phyloP scores from a whole-genome alignment of 2,329 filamentous ascomycete species.

The Alternaria postmessia region DNA sequence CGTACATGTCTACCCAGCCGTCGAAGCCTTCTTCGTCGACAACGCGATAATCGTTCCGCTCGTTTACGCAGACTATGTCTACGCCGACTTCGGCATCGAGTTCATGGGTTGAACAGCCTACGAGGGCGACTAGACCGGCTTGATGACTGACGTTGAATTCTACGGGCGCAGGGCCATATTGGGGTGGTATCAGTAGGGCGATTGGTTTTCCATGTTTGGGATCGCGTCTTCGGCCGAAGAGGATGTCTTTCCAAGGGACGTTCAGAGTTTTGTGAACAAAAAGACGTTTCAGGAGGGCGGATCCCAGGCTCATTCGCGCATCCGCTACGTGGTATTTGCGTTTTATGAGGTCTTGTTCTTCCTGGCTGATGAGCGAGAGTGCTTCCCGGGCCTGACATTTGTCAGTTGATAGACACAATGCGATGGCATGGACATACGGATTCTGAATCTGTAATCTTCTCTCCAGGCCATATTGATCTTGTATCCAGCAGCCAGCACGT shows the following conservation, averaged over 20 bases:
- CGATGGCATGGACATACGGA: slow-evolving; percentile 11
- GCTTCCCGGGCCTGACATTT: slow-evolving; percentile 52
- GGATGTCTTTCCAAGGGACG: slow-evolving; percentile 68
- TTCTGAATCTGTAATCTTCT: slow-evolving; percentile 48
- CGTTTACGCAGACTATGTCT: slow-evolving; percentile 78
- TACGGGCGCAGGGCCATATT: slow-evolving; percentile 46
- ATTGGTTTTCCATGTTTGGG: slow-evolving; percentile 61
- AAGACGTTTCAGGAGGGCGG: slow-evolving; percentile 76
- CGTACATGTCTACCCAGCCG: slow-evolving; percentile 74
- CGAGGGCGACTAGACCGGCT: slow-evolving; percentile 74
- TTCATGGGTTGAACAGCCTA: slow-evolving; percentile 54
- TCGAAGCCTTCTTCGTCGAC: slow-evolving; percentile 70
- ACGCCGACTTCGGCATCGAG: slow-evolving; percentile 67
- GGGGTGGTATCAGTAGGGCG: slow-evolving; percentile 49
- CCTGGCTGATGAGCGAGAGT: slow-evolving; percentile 53
- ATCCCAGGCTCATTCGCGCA: slow-evolving; percentile 77
- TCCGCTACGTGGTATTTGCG: slow-evolving; percentile 73
- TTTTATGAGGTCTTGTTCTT: slow-evolving; percentile 66
- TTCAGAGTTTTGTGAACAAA: slow-evolving; percentile 67
- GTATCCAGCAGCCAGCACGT: slow-evolving; percentile 62
- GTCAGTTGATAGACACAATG: neutral
- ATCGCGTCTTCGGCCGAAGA: slow-evolving; percentile 63
- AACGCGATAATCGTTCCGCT: slow-evolving; percentile 70
- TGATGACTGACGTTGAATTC: slow-evolving; percentile 85
- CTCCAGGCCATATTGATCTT: slow-evolving; percentile 56